Evolutionary conservation across 2,329 filamentous ascomycete species (phyloP), one percentile per base, ranked within the genome.

Genomic region (Hypoxylon sp.): DNA sequence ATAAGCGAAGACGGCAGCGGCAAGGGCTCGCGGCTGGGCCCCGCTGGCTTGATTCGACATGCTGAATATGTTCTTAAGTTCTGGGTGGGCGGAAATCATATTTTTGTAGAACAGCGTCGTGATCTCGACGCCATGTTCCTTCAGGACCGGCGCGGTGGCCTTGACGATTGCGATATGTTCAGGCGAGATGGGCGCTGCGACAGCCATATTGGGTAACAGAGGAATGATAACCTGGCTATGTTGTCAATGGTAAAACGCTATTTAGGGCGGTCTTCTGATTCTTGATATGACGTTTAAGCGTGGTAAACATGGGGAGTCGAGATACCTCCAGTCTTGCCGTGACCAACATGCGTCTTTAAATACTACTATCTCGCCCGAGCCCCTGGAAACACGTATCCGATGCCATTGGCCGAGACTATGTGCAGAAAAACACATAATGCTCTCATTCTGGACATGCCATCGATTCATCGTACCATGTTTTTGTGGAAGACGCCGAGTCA

Each of bases 71-170:
- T 90, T 88, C 72, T 87, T 87, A 30, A 95, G 84, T 25, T 86
- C 82, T 0, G 91, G 91, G 70, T 92, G 82, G 2, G 87, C 87
- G 14, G 68, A 69, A 28, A 94, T 83, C 81, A 94, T 84, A 80
- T 89, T 90, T 48, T 83, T 81, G 82, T 95, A 94, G 82, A 95
- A 94, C 68, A 85, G 81, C 1, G 82, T 84, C n/a, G 91, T 93
- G 79, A 94, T 93, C 49, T 84, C 81, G 17, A 82, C 82, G 79
- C 92, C 92, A 77, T 94, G 87, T 67, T 89, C 83, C 69, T 88
- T 85, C 6, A 94, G 85, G 17, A 93, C 85, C 1, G 92, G 92
- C 41, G 89, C 91, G 1, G 92, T 95, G 38, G 92, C 84, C 79
- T 93, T 94, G 82, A 96, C 90, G 72, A 91, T 89, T 67, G 85